phyloP scores from a whole-genome alignment of 345 rosid genomes.

The Gossypium raimondii region DNA sequence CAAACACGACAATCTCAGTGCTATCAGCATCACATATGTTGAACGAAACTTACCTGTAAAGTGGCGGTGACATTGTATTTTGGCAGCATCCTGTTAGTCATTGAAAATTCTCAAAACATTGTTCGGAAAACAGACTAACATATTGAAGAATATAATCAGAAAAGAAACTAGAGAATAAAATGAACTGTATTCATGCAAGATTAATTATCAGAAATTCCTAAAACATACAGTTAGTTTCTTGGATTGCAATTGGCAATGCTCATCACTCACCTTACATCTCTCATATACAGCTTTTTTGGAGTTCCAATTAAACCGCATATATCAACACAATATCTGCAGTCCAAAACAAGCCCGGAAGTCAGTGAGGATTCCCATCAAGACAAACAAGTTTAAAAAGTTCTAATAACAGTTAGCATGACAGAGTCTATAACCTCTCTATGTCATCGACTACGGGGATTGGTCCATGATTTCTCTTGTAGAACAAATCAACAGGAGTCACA shows the following conservation, averaged over 20 bases:
- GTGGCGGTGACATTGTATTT: conserved; percentile 72
- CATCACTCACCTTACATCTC: conserved; percentile 60
- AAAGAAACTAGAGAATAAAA: conserved; percentile 1
- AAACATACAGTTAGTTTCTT: neutral
- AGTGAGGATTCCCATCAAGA: neutral
- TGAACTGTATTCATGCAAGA: neutral
- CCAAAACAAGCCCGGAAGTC: conserved; percentile 15
- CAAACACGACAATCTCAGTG: neutral
- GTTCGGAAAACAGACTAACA: neutral
- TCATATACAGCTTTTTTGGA: conserved; percentile 54
- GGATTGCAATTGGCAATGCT: neutral
- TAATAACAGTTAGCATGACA: neutral
- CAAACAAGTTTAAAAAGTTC: neutral
- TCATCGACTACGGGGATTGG: conserved; percentile 85
- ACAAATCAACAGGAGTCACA: conserved; percentile 77
- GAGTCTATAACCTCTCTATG: conserved; percentile 43
- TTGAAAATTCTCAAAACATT: conserved; percentile 7
- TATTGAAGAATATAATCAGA: neutral
- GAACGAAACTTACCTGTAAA: conserved; percentile 52
- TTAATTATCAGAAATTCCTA: neutral
- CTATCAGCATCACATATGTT: neutral
- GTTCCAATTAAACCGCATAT: conserved; percentile 48
- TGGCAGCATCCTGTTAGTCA: conserved; percentile 60
- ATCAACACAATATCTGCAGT: conserved; percentile 53
- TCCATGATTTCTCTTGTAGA: conserved; percentile 95